phyloP scores from a whole-genome alignment of 192 early-diverging fungal genomes.

The Backusella circina region DNA sequence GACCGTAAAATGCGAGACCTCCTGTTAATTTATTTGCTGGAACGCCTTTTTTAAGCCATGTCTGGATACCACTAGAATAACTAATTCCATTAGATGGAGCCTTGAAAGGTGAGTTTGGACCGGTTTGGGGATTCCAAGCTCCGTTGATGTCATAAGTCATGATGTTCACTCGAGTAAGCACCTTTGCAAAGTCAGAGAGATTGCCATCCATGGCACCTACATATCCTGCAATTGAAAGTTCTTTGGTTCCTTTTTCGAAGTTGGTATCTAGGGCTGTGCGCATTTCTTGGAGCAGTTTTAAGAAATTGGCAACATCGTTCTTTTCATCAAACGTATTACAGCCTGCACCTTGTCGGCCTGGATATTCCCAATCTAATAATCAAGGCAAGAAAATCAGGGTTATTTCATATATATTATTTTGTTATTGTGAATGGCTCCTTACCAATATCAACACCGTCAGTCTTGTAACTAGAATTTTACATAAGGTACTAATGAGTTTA shows the following conservation, averaged over 20 bases:
- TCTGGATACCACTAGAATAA: slow-evolving; percentile 45
- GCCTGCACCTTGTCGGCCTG: slow-evolving; percentile 55
- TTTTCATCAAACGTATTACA: slow-evolving; percentile 52
- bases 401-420: background rate
- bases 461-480: slow-evolving; percentile 29
- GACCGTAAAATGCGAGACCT: slow-evolving; percentile 63
- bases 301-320: slow-evolving; percentile 63
- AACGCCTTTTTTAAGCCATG: slow-evolving; percentile 56
- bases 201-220: slow-evolving; percentile 61
- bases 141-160: slow-evolving; percentile 70
- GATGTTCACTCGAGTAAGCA: slow-evolving; percentile 62
- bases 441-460: slow-evolving; percentile 78
- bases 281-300: slow-evolving; percentile 55
- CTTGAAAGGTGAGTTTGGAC: slow-evolving; percentile 49
- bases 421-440: background rate
- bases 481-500: background rate
- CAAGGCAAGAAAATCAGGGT: background rate
- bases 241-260: slow-evolving; percentile 37
- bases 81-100: slow-evolving; percentile 29
- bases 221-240: slow-evolving; percentile 62
- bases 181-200: slow-evolving; percentile 52
- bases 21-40: slow-evolving; percentile 56
- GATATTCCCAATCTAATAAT: slow-evolving; percentile 54
- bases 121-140: slow-evolving; percentile 51
- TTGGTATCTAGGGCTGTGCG: slow-evolving; percentile 40